Conservation (phyloP, 169 alveolate genomes). For the Cryptosporidium ryanae region DNA sequence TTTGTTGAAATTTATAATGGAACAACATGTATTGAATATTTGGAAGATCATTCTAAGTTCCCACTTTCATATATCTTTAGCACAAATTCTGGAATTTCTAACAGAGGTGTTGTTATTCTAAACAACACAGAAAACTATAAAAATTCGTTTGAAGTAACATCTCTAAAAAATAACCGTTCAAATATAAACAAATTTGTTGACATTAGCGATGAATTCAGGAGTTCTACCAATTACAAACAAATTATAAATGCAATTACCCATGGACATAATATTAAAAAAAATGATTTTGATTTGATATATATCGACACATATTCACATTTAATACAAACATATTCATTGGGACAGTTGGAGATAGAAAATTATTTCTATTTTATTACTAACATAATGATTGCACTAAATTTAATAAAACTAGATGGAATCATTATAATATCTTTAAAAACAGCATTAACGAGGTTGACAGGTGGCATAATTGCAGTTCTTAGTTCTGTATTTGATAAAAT, state of each 20-base stretch:
- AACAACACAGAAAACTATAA: constrained; percentile 14
- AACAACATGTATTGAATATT: constrained; percentile 12
- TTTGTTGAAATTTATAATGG: constrained; percentile 64
- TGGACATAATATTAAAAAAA: constrained; percentile 33
- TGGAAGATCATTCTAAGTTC: constrained; percentile 35
- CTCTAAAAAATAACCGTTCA: not conserved
- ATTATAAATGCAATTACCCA: constrained; percentile 52
- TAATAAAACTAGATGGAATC: constrained; percentile 78
- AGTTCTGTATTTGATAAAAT: constrained; percentile 80
- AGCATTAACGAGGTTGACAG: constrained; percentile 79
- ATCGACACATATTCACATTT: constrained; percentile 59
- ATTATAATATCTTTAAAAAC: constrained; percentile 77
- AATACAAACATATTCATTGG: constrained; percentile 57
- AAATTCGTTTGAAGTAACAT: not conserved
- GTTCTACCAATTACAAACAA: constrained; percentile 57
- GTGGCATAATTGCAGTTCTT: constrained; percentile 76
- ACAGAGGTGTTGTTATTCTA: constrained; percentile 19
- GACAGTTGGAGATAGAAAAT: constrained; percentile 57
- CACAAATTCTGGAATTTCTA: not conserved
- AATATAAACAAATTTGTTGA: constrained; percentile 24
- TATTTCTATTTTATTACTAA: constrained; percentile 16
- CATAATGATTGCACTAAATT: constrained; percentile 77
- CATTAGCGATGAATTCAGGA: constrained; percentile 49
- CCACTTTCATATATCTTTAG: constrained; percentile 44
- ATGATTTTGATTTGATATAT: constrained; percentile 46